Conservation (phyloP, 2,329 filamentous ascomycete species). For the Aspergillus unguis region DNA sequence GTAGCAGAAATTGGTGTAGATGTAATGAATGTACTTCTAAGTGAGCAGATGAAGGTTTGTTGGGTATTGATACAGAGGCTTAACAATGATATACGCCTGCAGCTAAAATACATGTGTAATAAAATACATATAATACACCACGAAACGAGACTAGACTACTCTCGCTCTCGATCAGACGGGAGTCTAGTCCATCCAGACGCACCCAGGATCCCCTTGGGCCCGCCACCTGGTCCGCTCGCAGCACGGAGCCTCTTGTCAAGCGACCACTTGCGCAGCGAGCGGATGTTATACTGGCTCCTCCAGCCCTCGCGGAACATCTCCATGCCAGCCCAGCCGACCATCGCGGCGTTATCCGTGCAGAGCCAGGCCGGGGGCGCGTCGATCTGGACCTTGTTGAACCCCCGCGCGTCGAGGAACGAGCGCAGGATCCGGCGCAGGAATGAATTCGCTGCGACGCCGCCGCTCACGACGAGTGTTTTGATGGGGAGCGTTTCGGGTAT, state of each 20-base stretch:
- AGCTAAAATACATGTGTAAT: too few relatives aligned
- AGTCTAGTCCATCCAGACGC: too few relatives aligned
- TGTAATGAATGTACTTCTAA: too few relatives aligned
- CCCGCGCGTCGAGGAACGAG: constrained; percentile 63
- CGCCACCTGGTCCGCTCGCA: too few relatives aligned
- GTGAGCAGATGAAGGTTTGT: too few relatives aligned
- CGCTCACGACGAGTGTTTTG: constrained; percentile 72
- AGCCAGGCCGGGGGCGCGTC: constrained; percentile 71
- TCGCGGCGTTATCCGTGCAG: constrained; percentile 94
- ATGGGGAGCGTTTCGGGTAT: constrained; percentile 31
- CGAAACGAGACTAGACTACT: too few relatives aligned
- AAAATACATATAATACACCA: too few relatives aligned
- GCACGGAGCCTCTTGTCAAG: constrained; percentile 54
- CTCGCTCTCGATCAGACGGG: too few relatives aligned
- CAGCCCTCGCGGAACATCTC: constrained; percentile 87
- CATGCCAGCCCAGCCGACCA: constrained; percentile 91
- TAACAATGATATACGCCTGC: too few relatives aligned
- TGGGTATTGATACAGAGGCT: too few relatives aligned
- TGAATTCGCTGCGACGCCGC: constrained; percentile 82
- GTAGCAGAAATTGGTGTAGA: too few relatives aligned
- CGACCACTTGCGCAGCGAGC: constrained; percentile 67
- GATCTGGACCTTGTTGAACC: constrained; percentile 60
- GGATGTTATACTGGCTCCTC: constrained; percentile 58
- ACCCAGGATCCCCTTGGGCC: too few relatives aligned
- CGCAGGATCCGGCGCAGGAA: constrained; percentile 69